Percentiles rank a stretch among this genome's conserved stretches.
Conservation (phyloP, 1,284 basidiomycete genomes). For the Pseudozyma tsukubaensis region DNA sequence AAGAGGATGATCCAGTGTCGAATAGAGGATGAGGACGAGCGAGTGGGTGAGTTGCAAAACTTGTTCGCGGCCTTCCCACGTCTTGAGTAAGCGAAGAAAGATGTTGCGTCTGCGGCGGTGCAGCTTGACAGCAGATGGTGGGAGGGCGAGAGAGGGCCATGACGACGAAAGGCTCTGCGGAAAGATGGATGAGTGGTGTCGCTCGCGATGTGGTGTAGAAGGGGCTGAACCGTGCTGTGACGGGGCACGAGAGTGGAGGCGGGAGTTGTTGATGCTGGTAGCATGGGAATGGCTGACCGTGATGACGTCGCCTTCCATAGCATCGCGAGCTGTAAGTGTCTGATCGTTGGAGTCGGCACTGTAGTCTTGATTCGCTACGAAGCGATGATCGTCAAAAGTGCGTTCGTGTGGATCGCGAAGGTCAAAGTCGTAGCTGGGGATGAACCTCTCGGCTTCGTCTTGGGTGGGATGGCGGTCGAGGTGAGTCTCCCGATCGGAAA, state of each 20-base stretch:
- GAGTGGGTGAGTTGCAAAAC: constrained; percentile 41
- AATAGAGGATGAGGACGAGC: constrained; percentile 39
- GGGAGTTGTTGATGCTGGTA: constrained; percentile 22
- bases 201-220: not conserved
- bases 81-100: constrained; percentile 40
- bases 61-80: constrained; percentile 44
- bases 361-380: constrained; percentile 1
- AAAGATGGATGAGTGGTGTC: constrained; percentile 9
- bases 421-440: constrained; percentile 31
- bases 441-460: constrained; percentile 8
- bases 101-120: constrained; percentile 27
- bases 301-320: constrained; percentile 31
- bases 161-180: constrained; percentile 22
- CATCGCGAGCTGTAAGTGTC: constrained; percentile 15
- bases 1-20: constrained; percentile 28
- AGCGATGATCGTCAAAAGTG: constrained; percentile 2
- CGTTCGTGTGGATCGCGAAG: constrained; percentile 31
- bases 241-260: constrained; percentile 14
- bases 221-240: constrained; percentile 7
- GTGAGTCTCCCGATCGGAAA: not conserved
- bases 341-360: constrained; percentile 6
- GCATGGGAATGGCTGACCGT: constrained; percentile 36
- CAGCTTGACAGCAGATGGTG: constrained; percentile 27
- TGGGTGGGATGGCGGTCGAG: not conserved
- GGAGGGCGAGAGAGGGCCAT: constrained; percentile 33